Conservation (phyloP, 306 rosid genomes). For the Corylus avellana region DNA sequence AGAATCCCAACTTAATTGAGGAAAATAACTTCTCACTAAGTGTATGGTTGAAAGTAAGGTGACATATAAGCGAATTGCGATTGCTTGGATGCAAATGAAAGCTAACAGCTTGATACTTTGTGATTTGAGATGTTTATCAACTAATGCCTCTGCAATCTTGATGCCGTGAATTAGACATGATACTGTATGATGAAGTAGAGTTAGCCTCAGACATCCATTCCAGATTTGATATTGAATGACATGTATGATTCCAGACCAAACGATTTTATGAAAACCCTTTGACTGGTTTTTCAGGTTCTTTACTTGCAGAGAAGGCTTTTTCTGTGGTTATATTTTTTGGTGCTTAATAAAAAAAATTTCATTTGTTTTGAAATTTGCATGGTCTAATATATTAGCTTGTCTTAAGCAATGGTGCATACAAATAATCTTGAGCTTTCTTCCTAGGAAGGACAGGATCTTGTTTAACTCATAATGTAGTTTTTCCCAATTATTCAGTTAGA, state of each 20-base stretch:
- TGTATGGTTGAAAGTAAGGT: background rate
- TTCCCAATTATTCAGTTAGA: background rate
- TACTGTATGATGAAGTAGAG: background rate
- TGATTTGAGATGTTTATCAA: background rate
- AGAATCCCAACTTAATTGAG: background rate
- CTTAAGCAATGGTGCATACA: background rate
- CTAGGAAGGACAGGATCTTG: too few species aligned
- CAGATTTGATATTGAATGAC: background rate
- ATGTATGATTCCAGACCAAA: too few species aligned
- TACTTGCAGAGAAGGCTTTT: too few species aligned
- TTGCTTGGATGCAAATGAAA: background rate
- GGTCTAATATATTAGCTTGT: too few species aligned
- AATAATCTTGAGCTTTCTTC: background rate
- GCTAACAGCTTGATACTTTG: too few species aligned
- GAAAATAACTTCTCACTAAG: background rate
- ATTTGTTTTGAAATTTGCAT: too few species aligned
- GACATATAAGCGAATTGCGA: background rate
- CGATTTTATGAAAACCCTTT: too few species aligned
- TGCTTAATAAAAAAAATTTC: too few species aligned
- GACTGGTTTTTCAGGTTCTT: too few species aligned
- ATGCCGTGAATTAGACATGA: background rate
- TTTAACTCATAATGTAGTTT: background rate
- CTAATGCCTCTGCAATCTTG: background rate
- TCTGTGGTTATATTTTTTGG: too few species aligned
- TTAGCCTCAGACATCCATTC: background rate